These are phyloP conservation scores for Suhomyces coccinellae DNA, from an alignment of 1,139 yeast species.

Conservation along the genomic window DNA sequence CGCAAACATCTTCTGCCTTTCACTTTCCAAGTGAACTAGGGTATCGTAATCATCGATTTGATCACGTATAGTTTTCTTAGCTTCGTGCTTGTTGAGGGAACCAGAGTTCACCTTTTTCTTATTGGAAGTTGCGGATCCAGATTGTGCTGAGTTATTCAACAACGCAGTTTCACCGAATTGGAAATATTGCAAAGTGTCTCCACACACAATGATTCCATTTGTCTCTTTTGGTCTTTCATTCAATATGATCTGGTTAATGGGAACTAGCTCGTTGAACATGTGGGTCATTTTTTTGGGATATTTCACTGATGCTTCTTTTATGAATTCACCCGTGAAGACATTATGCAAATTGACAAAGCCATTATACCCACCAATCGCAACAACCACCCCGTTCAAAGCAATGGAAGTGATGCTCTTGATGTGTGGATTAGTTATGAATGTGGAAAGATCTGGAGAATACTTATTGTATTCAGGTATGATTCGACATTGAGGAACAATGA, in stretches of 20 bases:
- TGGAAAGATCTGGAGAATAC: conserved; percentile 18
- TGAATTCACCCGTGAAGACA: conserved; percentile 56
- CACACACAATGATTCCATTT: conserved; percentile 56
- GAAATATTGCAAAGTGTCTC: conserved; percentile 61
- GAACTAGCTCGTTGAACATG: conserved; percentile 27
- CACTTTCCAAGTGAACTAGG: conserved; percentile 16
- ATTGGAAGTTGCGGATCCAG: conserved; percentile 2
- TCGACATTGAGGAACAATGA: conserved; percentile 23
- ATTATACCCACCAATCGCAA: conserved; percentile 61
- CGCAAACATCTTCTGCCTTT: conserved; percentile 31
- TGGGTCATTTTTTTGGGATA: conserved; percentile 42
- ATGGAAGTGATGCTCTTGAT: conserved; percentile 25
- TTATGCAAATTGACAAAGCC: conserved; percentile 67
- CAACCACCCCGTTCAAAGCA: conserved; percentile 44
- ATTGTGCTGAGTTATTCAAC: conserved; percentile 10
- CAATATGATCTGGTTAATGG: conserved; percentile 44
- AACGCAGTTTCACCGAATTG: conserved; percentile 49
- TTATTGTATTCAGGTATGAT: conserved; percentile 23
- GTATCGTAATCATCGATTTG: conserved; percentile 41
- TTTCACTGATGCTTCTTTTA: conserved; percentile 49
- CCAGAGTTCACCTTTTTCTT: conserved; percentile 24
- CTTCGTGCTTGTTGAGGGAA: conserved; percentile 19
- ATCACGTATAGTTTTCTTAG: conserved; percentile 30
- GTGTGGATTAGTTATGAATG: conserved; percentile 2
- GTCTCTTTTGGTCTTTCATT: conserved; percentile 44